Evolutionary conservation across 148 eudicot species (phyloP), one percentile per base, ranked within the genome.

Genomic region (Dianthus caryophyllus): DNA sequence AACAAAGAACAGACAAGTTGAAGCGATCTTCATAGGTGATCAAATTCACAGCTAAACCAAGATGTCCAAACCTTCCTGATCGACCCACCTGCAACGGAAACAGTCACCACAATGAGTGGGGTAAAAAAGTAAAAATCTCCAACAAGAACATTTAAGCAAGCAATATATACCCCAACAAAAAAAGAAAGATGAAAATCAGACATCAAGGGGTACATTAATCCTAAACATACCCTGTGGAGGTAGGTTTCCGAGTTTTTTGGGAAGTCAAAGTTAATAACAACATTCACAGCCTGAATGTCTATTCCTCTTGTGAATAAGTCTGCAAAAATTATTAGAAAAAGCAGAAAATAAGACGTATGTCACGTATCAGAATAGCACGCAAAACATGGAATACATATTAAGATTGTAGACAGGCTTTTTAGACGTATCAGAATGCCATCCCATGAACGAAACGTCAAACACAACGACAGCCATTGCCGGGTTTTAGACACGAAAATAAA

Each of bases 231-330:
- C 90, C 97, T 81, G 72, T 88, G 97, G 53, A 91, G 84, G 73
- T 91, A 91, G 47, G 97, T 91, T 71, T 91, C 97, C 20, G 97
- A 65, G 51, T 84, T 91, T 79, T 81, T 86, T 0, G 97, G 97
- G 59, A 91, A 88, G 74, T 91, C 97, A 58, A 88, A 91, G 67
- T 91, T 91, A 30, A 91, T 87, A 44, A 91, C 97, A 20, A 91
- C 92, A 78, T 91, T 91, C 65, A 91, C 97, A 18, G 96, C 92
- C 70, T 86, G 97, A 73, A 91, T 88, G 81, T 91, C 97, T 71
- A 91, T 91, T 33, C 97, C 97, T 61, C 97, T 84, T 11, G 97
- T 91, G 77, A 91, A 91, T 25, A 91, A 73, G 79, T 91, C 97
- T 91, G 89, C 79, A 62, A 16, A 18, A 9, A 14, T 21, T 62